Evolutionary conservation across 73 alveolate genomes (phyloP), one percentile per base, ranked within the genome.

Genomic region (Uronychia binucleata): DNA sequence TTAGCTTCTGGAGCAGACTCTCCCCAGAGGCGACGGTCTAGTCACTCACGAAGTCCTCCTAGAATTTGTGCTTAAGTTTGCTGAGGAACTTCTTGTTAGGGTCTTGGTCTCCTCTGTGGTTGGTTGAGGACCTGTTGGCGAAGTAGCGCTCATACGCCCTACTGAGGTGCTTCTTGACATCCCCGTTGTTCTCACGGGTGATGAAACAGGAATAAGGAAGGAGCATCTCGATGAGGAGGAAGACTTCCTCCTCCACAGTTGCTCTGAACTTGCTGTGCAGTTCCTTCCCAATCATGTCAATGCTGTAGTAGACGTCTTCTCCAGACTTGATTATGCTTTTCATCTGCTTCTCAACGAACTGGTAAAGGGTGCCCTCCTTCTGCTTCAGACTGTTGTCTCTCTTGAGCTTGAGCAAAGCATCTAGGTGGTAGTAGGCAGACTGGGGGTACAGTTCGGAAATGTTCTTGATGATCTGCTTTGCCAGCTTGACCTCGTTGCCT

Each of bases 171-270:
- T 75, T 30, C 58, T 5, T 28, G 27, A 75, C 59, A 28, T 75
- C 28, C 19, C 30, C 58, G 32, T 28, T 1, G 59, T 28, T 30
- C 1, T 30, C 27, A 14, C 11, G 19, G 5, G 19, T 26, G 28
- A 1, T 1, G 58, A 75, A 30, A 28, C 8, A 28, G 28, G 32
- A 35, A 28, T 26, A 13, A 8, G 28, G 28, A 5, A 75, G 1
- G 1, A 75, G 46, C 58, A 28, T 26, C n/a, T 30, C 28, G 5
- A 75, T 8, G 1, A 75, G 32, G 28, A 26, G 58, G 29, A 31
- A 74, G 30, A 87, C 81, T 34, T 87, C 93, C 74, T 87, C 93
- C 34, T 81, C 88, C 31, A 75, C 27, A 1, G 86, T 1, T 74
- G 74, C 26, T 34, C 80, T 87, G 77, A 81, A 57, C 57, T 46